Evolutionary conservation across 1,284 basidiomycete species (phyloP), one percentile per base, ranked within the genome.

Genomic region (Fomitopsis schrenkii): DNA sequence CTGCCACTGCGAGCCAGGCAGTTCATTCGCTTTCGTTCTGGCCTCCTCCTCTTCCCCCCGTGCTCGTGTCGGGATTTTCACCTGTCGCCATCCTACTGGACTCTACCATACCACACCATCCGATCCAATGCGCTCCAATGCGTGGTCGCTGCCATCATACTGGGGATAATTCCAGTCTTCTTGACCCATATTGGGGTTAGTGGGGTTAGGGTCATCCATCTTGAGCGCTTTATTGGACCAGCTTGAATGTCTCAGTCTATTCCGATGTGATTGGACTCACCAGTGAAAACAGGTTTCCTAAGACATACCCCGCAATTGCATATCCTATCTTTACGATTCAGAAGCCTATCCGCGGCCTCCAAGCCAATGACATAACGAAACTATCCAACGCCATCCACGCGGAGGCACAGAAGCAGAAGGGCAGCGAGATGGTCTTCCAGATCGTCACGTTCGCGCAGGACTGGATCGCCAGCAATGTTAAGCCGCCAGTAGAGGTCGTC

Each of bases 401-500:
- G 0, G 86, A 91, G 67, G 85, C 83, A 2, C 84, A 85, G 72
- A 82, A 78, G 63, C 72, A 79, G 64, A 78, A 81, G 62, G 90
- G 90, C 4, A 80, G 81, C 26, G 90, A 90, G 70, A 86, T 88
- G 83, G 87, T 90, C 40, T 90, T 91, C 71, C 82, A 87, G 87
- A 85, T 90, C 66, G 80, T 87, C 41, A 84, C 79, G 5, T 82
- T 84, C 57, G 80, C 82, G 44, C 86, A 90, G 71, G 88, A 90
- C 40, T 93, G 90, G 90, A 77, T 93, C 57, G 73, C 76, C 14
- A 75, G 75, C 33, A 80, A 86, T 63, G 74, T 90, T 45, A 74
- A 74, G n/a, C 86, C 84, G 3, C 80, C 82, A 2, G 75, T 77
- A 3, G 88, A 91, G 71, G 79, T 78, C 5, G 75, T 79, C 14